Base-by-base conservation (phyloP, 106 monocot genomes). In the Phalaenopsis aphrodite region DNA sequence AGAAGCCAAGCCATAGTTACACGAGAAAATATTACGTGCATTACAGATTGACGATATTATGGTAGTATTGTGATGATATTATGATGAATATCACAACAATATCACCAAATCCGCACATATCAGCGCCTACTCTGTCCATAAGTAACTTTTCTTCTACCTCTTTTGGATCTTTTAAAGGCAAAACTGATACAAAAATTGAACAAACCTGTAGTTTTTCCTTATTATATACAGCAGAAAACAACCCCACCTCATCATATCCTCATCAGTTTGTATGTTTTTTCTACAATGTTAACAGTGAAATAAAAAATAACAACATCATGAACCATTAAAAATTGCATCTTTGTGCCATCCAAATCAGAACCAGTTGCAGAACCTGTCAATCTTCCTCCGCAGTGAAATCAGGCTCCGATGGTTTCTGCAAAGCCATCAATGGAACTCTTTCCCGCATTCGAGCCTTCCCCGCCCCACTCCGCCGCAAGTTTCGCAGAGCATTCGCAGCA, bases 331-430 rank as follows among this genome's bases (percentile, higher is more conserved):
- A 8, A 1, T 10, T 48, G 10, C 48, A 48, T 48, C 48, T 48
- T 8, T 48, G 48, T 10, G 48, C 5, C 10, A 48, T 61, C 21
- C 8, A 61, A 61, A n/a, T 61, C 18, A 61, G 21, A n/a, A 61
- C 19, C 21, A 61, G 2, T 4, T 61, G n/a, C 57, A 57, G 61
- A 21, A 61, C 21, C 61, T n/a, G 61, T 61, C 1, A 57, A 65
- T 23, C 23, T 65, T 65, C 64, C 41, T 18, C 15, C 1, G 43
- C 43, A 45, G 18, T 45, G 74, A 90, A 90, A 82, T 90, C 90
- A 36, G 90, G 90, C 56, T 90, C 90, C 2, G 87, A 43, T 46
- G 90, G 90, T 78, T 90, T 90, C 82, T 87, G 88, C 77, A 90
- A 47, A 56, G 88, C 18, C 71, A 85, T 79, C 57, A 84, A 75